A percentile compares a stretch with the other conserved stretches of the same genome.
Evolutionary conservation across 176 grass and related monocot species (phyloP).

Genomic region (Olyra latifolia): DNA sequence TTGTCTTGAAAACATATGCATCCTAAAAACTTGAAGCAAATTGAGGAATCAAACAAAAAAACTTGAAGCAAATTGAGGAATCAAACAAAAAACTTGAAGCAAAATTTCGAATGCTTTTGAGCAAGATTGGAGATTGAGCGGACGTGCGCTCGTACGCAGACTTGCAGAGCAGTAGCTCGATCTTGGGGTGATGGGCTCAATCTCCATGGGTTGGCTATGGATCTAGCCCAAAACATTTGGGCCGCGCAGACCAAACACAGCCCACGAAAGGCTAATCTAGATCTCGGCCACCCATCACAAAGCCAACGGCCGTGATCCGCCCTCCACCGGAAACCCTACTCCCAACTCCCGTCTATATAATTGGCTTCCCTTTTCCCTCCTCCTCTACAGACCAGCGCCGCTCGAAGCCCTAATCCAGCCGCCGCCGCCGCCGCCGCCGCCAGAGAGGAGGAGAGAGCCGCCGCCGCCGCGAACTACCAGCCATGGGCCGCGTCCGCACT

Average conservation of each 20-base stretch:
- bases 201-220: too few species aligned
- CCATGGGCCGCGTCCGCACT: constrained; percentile 86
- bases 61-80: too few species aligned
- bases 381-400: background rate
- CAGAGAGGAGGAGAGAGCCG: constrained; percentile 25
- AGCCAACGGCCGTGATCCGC: constrained; percentile 29
- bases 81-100: too few species aligned
- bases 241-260: background rate
- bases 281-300: constrained; percentile 11
- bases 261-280: background rate
- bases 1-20: too few species aligned
- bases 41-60: too few species aligned
- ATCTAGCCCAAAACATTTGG: background rate
- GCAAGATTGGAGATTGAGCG: too few species aligned
- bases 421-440: constrained; percentile 1
- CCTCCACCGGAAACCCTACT: constrained; percentile 30
- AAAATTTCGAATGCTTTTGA: too few species aligned
- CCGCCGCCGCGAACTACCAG: background rate
- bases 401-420: constrained; percentile 26
- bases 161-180: too few species aligned
- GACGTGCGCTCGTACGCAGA: too few species aligned
- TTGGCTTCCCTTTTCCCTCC: background rate
- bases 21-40: too few species aligned
- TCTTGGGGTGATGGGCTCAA: background rate
- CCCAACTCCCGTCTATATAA: constrained; percentile 24